These are phyloP conservation scores for Trichoderma cornu-damae DNA, from an alignment of 2,329 filamentous ascomycete genomes.

Conservation along the genomic window DNA sequence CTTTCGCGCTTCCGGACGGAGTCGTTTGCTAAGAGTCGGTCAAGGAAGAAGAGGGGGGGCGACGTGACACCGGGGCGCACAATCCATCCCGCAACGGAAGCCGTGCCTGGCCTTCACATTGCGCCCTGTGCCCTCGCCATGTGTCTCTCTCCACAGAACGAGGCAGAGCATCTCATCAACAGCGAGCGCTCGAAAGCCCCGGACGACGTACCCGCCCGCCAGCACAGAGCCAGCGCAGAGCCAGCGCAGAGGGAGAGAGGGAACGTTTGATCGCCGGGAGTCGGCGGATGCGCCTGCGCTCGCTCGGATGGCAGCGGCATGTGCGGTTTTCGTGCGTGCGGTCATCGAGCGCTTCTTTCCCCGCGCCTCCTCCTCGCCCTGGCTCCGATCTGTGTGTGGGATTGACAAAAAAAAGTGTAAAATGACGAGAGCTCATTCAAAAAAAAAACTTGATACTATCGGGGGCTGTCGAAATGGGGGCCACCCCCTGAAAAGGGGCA, in stretches of 20 bases:
- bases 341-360: no score
- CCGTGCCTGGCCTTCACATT: background rate
- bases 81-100: background rate
- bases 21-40: background rate
- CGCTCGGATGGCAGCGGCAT: background rate
- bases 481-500: constrained; percentile 10
- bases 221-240: no score
- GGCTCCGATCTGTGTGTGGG: background rate
- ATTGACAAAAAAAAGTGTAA: background rate
- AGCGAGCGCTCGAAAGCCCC: background rate
- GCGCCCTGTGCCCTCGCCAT: background rate
- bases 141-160: background rate
- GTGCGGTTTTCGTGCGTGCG: background rate
- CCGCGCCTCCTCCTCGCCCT: background rate
- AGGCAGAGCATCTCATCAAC: constrained; percentile 4
- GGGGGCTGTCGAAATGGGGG: background rate
- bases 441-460: no score
- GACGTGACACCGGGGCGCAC: background rate
- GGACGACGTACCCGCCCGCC: background rate
- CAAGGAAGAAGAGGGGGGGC: no score
- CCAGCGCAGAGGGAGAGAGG: no score
- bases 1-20: no score
- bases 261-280: no score
- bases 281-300: background rate
- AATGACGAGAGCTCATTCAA: background rate